Evolutionary conservation across 805 yeast genomes (phyloP).

Genomic region (Hanseniaspora lachancei): DNA sequence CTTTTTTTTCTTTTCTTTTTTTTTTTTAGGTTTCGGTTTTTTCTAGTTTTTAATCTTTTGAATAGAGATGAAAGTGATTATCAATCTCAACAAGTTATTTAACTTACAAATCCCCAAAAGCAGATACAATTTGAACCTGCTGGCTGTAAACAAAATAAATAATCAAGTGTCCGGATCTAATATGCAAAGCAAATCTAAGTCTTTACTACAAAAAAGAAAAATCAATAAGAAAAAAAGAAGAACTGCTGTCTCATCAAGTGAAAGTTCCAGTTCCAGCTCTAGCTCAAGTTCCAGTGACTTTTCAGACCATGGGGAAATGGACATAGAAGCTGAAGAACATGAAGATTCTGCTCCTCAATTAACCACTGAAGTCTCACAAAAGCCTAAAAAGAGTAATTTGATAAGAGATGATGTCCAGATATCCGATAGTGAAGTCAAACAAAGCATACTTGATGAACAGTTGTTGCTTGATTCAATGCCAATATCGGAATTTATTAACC

Average conservation of each 20-base stretch:
- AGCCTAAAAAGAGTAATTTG: not conserved
- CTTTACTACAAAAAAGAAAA: conserved; percentile 19
- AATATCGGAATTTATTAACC: not conserved
- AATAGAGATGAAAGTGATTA: not conserved
- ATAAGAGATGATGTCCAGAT: conserved; percentile 21
- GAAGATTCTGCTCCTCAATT: conserved; percentile 5
- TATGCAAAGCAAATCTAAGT: conserved; percentile 18
- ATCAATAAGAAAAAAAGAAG: conserved; percentile 69
- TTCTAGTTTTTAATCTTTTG: not conserved
- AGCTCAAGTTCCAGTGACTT: conserved; percentile 31
- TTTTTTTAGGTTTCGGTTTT: no score
- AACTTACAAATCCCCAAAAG: no score
- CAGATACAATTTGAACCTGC: not conserved
- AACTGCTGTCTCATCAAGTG: conserved; percentile 53
- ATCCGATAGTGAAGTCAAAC: conserved; percentile 26
- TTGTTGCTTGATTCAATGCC: conserved; percentile 1
- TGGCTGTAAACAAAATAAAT: not conserved
- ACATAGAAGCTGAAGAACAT: not conserved
- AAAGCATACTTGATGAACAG: conserved; percentile 9
- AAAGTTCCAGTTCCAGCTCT: conserved; percentile 21
- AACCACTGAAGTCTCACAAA: not conserved
- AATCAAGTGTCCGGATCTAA: not conserved
- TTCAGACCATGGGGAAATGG: not conserved
- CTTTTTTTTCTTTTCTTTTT: no score
- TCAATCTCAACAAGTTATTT: no score